Conservation (phyloP, 768 basidiomycete species). For the Austroboletus eburneus region DNA sequence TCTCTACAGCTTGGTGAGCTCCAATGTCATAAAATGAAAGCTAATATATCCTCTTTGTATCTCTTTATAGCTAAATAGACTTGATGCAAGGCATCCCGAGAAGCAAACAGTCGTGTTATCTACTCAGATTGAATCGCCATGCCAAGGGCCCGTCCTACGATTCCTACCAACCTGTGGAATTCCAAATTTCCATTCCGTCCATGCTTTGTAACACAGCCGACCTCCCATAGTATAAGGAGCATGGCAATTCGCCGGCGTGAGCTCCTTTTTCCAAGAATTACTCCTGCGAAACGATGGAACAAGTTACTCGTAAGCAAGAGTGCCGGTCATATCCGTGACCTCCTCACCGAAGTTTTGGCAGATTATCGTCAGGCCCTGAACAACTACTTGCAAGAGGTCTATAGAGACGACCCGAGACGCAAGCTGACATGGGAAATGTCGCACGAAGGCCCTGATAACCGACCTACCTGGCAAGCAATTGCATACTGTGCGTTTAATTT, state of each 20-base stretch:
- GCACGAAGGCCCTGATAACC: conserved; percentile 15
- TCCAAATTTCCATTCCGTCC: conserved; percentile 2
- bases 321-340: neutral
- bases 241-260: neutral
- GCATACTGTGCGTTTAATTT: conserved; percentile 16
- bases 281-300: too few species aligned
- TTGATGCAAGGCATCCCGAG: neutral
- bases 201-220: conserved; percentile 11
- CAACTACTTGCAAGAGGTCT: conserved; percentile 17
- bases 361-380: conserved; percentile 22
- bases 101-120: neutral
- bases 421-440: conserved; percentile 17
- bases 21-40: conserved; percentile 10
- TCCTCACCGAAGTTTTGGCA: conserved; percentile 4
- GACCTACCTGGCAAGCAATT: conserved; percentile 22
- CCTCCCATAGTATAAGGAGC: conserved; percentile 14
- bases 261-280: neutral
- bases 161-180: conserved; percentile 23
- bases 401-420: conserved; percentile 12
- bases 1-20: conserved; percentile 22
- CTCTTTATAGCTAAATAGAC: neutral
- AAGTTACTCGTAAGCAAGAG: conserved; percentile 9
- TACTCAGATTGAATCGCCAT: conserved; percentile 1
- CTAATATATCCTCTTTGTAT: neutral
- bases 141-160: conserved; percentile 2